Evolutionary conservation across 345 rosid genomes (phyloP), one percentile per base, ranked within the genome.

Genomic region (Boechera retrofracta): DNA sequence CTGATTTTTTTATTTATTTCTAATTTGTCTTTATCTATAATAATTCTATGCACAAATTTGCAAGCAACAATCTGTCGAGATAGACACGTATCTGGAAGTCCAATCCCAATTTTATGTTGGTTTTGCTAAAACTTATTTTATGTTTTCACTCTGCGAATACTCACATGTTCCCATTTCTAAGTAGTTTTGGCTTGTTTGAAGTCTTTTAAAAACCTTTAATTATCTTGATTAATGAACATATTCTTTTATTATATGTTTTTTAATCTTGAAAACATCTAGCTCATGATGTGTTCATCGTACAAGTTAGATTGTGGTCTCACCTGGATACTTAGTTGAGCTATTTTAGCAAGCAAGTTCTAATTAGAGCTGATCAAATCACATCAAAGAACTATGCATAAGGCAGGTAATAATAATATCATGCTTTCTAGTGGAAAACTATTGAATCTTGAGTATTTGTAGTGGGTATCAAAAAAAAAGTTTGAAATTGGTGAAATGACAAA

Each of bases 1-100:
- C 28, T 10, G 53, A 28, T 6, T 5, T 33, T 5, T 35, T 6
- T 35, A 39, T n/a, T 53, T 76, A 69, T 69, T 67, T 18, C 4
- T 51, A 48, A n/a, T 38, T 52, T 52, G 38, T 60, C 63, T 2
- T 61, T 18, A 29, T n/a, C 52, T 57, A 31, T 38, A 36, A 28
- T 62, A 42, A n/a, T 56, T 33, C 15, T 58, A 59, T 59, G 58
- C 35, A 59, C 67, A 71, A 47, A 45, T 71, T 60, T 33, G 36
- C 47, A 71, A 59, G 75, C 9, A 71, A 71, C 65, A 32, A 58
- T 71, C 45, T 58, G 44, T 16, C 13, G 32, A 42, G 56, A 69
- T 57, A 45, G 18, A 44, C 74, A 71, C 66, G 74, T 71, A 7
- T 56, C 32, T 44, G 0, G 31, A 41, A 6, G 32, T n/a, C 42